Evolutionary conservation across 352 stramenopile genomes (phyloP).

Genomic region (Plasmopara muralis): DNA sequence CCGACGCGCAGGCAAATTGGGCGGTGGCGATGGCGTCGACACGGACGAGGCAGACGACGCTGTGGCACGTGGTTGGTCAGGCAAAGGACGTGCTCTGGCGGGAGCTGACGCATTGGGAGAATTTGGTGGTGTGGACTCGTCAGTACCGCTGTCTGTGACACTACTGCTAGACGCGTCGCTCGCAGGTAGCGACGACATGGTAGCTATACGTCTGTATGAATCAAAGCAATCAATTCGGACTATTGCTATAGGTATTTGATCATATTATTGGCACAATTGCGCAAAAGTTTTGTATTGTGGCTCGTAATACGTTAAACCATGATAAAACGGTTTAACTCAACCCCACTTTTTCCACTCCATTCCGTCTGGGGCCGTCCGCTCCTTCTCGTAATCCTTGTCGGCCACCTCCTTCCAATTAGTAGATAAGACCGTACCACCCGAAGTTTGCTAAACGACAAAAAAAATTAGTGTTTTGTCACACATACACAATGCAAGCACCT

Average conservation of each 20-base stretch:
- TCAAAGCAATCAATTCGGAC: neutral
- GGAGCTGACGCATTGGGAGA: constrained; percentile 20
- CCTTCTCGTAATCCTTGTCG: constrained; percentile 88
- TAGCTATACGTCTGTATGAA: neutral
- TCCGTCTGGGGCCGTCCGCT: constrained; percentile 72
- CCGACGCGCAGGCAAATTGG: constrained; percentile 22
- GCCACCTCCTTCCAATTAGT: constrained; percentile 90
- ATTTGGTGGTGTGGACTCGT: constrained; percentile 20
- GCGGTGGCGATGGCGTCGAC: constrained; percentile 24
- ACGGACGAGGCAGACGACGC: constrained; percentile 10
- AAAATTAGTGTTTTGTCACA: no score
- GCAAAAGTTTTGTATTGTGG: neutral
- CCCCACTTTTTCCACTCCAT: constrained; percentile 90
- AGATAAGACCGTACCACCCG: constrained; percentile 86
- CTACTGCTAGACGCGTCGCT: constrained; percentile 28
- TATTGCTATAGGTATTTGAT: neutral
- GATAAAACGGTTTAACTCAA: neutral
- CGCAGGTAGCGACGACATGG: constrained; percentile 14
- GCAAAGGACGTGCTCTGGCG: neutral
- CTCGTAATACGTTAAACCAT: neutral
- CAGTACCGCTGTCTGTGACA: constrained; percentile 27
- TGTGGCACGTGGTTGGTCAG: constrained; percentile 2
- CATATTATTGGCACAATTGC: neutral
- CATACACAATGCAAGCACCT: constrained; percentile 17
- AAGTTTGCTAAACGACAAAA: constrained; percentile 67